Evolutionary conservation across 192 early-diverging fungal genomes (phyloP), one percentile per base, ranked within the genome.

Genomic region (Coemansia sp.): DNA sequence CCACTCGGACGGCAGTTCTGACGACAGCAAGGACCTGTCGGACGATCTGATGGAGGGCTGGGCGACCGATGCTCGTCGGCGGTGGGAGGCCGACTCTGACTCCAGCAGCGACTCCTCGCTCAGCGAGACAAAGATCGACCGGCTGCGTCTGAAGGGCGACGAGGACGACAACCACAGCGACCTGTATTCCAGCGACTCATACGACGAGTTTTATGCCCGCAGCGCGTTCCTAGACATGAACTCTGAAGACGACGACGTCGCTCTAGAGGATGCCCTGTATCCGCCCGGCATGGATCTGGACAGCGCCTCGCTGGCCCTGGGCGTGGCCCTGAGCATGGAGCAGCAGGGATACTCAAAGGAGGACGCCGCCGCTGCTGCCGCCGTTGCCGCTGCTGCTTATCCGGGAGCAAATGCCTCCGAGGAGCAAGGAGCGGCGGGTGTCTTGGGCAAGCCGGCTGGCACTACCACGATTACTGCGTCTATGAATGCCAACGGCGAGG

Each of bases 321-420:
- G 78, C 22, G 72, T 80, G 29, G 78, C 78, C 0, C 68, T 80
- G 23, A 80, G 78, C 65, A 80, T 80, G 78, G 78, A 80, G 69
- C 71, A 80, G 65, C 78, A 75, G 42, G 75, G 75, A 0, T 78
- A 78, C 46, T 78, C 75, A 2, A 80, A 80, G 45, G 77, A 74
- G n/a, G 77, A 80, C 28, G 71, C 69, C 1, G 71, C 64, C 0
- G 77, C 68, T 0, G 72, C 65, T 0, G 77, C 77, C 0, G 77
- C 69, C 0, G 71, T 63, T 22, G 77, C 72, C 6, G 71, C 66
- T 11, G 77, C 71, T 4, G 72, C 72, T 14, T 75, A 75, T 35
- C 72, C 72, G 6, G 57, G 71, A 19, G 19, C 61, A 5, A 29
- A 32, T 4, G 53, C 24, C 4, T 24, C 57, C 14, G 57, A 22